These are phyloP conservation scores for Aspergillus sp. DNA, from an alignment of 2,329 filamentous ascomycete species.

Conservation along the genomic window DNA sequence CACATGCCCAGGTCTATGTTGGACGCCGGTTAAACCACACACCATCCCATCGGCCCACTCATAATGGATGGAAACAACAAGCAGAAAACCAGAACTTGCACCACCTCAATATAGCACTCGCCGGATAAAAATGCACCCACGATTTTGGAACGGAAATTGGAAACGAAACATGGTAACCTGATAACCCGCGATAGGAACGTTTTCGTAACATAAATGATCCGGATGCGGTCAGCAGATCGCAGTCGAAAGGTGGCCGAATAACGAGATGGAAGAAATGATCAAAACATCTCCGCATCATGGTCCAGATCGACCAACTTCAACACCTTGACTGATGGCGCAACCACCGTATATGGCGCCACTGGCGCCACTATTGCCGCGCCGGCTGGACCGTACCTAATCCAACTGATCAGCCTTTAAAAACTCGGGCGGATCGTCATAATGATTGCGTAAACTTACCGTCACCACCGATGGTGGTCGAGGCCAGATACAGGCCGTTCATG, in stretches of 20 bases:
- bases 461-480: conserved; percentile 46
- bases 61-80: conserved; percentile 25
- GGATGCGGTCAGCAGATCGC: conserved; percentile 2
- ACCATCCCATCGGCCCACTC: conserved; percentile 34
- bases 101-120: conserved; percentile 31
- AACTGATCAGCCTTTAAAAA: conserved; percentile 34
- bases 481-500: conserved; percentile 48
- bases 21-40: conserved; percentile 40
- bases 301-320: conserved; percentile 62
- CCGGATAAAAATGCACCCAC: conserved; percentile 26
- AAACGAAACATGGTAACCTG: conserved; percentile 12
- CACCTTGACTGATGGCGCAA: conserved; percentile 65
- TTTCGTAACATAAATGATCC: conserved; percentile 5
- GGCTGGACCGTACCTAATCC: conserved; percentile 55
- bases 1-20: conserved; percentile 43
- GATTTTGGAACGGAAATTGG: conserved; percentile 15
- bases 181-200: conserved; percentile 7
- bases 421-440: conserved; percentile 14
- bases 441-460: conserved; percentile 36
- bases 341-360: conserved; percentile 23
- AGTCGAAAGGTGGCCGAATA: not conserved
- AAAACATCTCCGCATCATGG: not conserved
- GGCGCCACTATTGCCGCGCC: conserved; percentile 50
- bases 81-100: conserved; percentile 20
- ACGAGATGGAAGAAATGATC: not conserved